Evolutionary conservation across 352 stramenopile genomes (phyloP), one percentile per base, ranked within the genome.

Genomic region (Pythium plurisporium): DNA sequence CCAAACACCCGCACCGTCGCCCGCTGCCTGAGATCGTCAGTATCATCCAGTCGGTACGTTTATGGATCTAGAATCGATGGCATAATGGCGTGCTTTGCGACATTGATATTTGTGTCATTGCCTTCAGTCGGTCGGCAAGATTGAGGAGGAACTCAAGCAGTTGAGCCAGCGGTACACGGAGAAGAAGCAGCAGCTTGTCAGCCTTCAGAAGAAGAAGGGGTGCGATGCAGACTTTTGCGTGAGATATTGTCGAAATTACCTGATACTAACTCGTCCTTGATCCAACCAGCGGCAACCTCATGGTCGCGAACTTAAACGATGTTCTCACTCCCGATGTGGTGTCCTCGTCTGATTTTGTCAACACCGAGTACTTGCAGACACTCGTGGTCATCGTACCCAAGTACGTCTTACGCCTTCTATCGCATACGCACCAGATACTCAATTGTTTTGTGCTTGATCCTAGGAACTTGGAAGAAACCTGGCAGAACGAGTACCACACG

Each of bases 61-160:
- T 29, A 17, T 23, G 22, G 25, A 33, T 19, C n/a, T 14, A 42
- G 8, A 42, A n/a, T 42, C 36, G 8, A 23, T 42, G 10, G 36
- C 4, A 14, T 42, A 8, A 44, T 20, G 19, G 38, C 6, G n/a
- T 23, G 10, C 26, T 44, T 4, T 23, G n/a, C 6, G 15, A 38
- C n/a, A n/a, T n/a, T n/a, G n/a, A n/a, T n/a, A n/a, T n/a, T n/a
- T n/a, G n/a, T n/a, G n/a, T n/a, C n/a, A n/a, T n/a, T n/a, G n/a
- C n/a, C n/a, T 43, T 17, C 34, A 94, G 85, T 93, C 85, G 27
- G 79, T 93, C 23, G 84, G 87, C 5, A 98, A 98, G 54, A 97
- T 98, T 58, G 96, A 99, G 70, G 97, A 99, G 27, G 96, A 99
- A 59, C 73, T 99, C 20, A 98, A 98, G 70, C 92, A 98, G 59